Conservation (phyloP, 768 basidiomycete species). For the Mycena epipterygia region DNA sequence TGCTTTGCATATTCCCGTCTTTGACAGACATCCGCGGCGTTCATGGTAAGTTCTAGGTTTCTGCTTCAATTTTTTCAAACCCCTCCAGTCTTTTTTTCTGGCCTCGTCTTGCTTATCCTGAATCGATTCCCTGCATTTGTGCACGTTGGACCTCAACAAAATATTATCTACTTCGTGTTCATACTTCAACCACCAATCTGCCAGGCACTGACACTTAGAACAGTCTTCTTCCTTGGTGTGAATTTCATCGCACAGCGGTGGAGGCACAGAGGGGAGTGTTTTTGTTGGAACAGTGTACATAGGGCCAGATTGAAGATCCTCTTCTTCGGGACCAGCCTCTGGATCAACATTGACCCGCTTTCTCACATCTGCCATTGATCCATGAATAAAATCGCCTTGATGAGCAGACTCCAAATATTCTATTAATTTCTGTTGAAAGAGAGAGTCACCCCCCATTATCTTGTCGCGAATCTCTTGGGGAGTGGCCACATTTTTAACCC, state of each 20-base stretch:
- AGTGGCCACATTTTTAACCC: too few relatives aligned
- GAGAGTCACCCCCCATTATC: too few relatives aligned
- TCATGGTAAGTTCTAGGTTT: neutral
- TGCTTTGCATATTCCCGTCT: slow-evolving; percentile 35
- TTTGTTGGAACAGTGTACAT: slow-evolving; percentile 36
- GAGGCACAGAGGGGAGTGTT: slow-evolving; percentile 37
- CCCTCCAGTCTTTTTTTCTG: slow-evolving; percentile 5
- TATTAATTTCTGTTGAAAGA: slow-evolving; percentile 25
- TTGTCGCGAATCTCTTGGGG: too few relatives aligned
- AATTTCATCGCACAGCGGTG: slow-evolving; percentile 1
- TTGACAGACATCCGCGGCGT: slow-evolving; percentile 20
- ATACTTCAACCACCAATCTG: slow-evolving; percentile 33
- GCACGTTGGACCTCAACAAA: slow-evolving; percentile 35
- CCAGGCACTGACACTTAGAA: slow-evolving; percentile 1
- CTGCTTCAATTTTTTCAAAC: slow-evolving; percentile 9
- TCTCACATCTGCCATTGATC: slow-evolving; percentile 36
- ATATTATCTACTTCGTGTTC: slow-evolving; percentile 36
- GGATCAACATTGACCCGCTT: neutral
- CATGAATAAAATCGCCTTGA: slow-evolving; percentile 36
- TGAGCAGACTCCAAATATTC: slow-evolving; percentile 24
- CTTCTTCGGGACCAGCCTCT: neutral
- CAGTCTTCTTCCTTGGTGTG: slow-evolving; percentile 7
- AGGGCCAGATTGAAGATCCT: slow-evolving; percentile 3
- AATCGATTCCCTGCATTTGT: slow-evolving; percentile 30
- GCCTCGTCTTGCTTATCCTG: neutral